Conservation (phyloP, 805 yeast genomes). For the Pichia manshurica region DNA sequence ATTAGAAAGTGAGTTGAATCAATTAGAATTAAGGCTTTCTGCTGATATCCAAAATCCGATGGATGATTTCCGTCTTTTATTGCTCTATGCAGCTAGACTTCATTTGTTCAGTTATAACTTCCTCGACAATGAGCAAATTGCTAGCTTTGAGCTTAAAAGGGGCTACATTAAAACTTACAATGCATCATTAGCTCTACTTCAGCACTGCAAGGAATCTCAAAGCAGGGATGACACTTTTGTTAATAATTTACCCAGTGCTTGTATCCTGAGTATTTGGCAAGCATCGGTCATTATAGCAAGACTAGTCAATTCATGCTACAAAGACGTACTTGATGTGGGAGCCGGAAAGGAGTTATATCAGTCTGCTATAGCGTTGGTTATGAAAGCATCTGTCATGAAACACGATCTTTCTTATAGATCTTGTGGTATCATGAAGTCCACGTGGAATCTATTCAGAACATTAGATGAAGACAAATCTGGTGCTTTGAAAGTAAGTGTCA, state of each 20-base stretch:
- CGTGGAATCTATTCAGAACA: conserved; percentile 81
- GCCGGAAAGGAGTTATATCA: conserved; percentile 67
- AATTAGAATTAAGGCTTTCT: conserved; percentile 54
- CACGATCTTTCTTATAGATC: conserved; percentile 92
- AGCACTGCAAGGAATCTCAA: conserved; percentile 61
- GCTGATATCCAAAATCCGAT: conserved; percentile 35
- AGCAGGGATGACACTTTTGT: conserved; percentile 56
- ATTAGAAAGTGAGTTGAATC: conserved; percentile 66
- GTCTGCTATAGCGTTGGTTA: conserved; percentile 60
- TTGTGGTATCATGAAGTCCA: conserved; percentile 87
- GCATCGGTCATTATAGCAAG: conserved; percentile 80
- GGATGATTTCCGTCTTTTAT: conserved; percentile 67
- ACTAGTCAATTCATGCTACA: conserved; percentile 68
- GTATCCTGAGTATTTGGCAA: conserved; percentile 84
- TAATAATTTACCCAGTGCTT: conserved; percentile 76
- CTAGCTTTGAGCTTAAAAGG: conserved; percentile 54
- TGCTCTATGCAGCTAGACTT: conserved; percentile 67
- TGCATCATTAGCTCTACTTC: conserved; percentile 66
- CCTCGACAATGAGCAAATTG: conserved; percentile 52
- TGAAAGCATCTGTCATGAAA: conserved; percentile 77
- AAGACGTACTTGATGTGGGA: conserved; percentile 58
- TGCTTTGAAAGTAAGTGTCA: conserved; percentile 47
- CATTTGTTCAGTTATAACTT: conserved; percentile 80
- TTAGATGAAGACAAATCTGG: conserved; percentile 48
- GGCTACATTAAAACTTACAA: conserved; percentile 76